phyloP scores from a whole-genome alignment of 257 asterid genomes.

The Fraxinus anomala region DNA sequence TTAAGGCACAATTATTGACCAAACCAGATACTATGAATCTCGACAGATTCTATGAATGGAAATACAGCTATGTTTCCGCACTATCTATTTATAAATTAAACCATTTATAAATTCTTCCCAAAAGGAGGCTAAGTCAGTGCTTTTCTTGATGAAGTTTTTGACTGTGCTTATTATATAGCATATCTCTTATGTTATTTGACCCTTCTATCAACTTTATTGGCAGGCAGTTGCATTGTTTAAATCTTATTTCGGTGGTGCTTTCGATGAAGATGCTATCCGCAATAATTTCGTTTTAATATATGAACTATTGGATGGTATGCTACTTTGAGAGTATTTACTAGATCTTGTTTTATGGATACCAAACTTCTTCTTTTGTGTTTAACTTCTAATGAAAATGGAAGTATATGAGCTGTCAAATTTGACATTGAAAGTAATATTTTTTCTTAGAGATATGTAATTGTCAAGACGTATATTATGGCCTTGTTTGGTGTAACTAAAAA shows the following conservation, averaged over 20 bases:
- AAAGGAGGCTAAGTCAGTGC: neutral
- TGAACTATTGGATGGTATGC: constrained; percentile 94
- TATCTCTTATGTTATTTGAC: constrained; percentile 33
- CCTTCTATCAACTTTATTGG: constrained; percentile 28
- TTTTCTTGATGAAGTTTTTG: constrained; percentile 15
- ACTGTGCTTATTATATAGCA: neutral
- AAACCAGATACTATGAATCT: too few relatives aligned
- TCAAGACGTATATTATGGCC: neutral
- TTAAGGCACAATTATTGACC: too few relatives aligned
- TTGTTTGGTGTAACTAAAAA: too few relatives aligned
- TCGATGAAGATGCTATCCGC: constrained; percentile 99
- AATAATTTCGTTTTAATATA: constrained; percentile 92
- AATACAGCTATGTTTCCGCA: too few relatives aligned
- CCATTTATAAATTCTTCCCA: too few relatives aligned
- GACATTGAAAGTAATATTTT: neutral
- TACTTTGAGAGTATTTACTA: constrained; percentile 15
- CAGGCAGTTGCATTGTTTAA: constrained; percentile 97
- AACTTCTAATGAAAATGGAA: neutral
- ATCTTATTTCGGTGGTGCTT: constrained; percentile 97
- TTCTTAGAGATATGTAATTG: neutral
- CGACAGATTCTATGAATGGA: too few relatives aligned
- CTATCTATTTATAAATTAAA: too few relatives aligned
- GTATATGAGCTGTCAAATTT: neutral
- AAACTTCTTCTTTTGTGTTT: neutral
- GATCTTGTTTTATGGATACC: constrained; percentile 7